Base-by-base conservation (phyloP, 2,329 filamentous ascomycete genomes). In the Apiospora rasikravindrae region DNA sequence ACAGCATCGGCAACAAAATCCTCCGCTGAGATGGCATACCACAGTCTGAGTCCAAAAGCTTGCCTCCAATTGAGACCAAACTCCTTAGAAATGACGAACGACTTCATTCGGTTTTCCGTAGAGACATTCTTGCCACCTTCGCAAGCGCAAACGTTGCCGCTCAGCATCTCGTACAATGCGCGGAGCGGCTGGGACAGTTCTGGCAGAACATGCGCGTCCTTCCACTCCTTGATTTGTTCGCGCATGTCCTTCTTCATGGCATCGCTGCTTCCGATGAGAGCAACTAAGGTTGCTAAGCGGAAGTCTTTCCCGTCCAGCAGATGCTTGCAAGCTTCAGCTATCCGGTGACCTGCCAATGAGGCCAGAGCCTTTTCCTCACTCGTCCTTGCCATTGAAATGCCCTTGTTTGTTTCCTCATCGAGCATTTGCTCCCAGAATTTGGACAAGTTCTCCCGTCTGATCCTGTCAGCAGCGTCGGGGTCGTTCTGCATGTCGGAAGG, bases 21-120 rank as follows among this genome's bases (percentile, higher is more conserved):
- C 51, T 91, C 87, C 45, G 89, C 85, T 2, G 89, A 87, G 53
- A 91, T 93, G 64, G 91, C 92, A 81, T 98, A 99, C 93, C 95
- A 98, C 1, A 99, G 86, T 61, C 95, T 91, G 69, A 99, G 87
- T 14, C 94, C 96, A 81, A 99, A 98, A 0, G 95, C 92, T 79
- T 97, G 95, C 81, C 94, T 92, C 96, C 96, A 99, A 80, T 97
- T 93, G 47, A 99, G 86, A 5, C 90, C 90, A 80, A 98, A 99
- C 67, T 92, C 91, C 77, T 93, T 89, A 0, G 94, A 93, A 75
- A 99, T 93, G 70, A 91, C 88, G 79, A 99, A 98, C 0, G 92
- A 92, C 19, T 91, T 88, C 51, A 92, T 88, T 64, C 93, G 91
- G 82, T 98, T 94, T 81, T 98, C 96, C 11, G 92, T 84, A 0